phyloP scores from a whole-genome alignment of 208 protist species.

The Lotmaria passim region DNA sequence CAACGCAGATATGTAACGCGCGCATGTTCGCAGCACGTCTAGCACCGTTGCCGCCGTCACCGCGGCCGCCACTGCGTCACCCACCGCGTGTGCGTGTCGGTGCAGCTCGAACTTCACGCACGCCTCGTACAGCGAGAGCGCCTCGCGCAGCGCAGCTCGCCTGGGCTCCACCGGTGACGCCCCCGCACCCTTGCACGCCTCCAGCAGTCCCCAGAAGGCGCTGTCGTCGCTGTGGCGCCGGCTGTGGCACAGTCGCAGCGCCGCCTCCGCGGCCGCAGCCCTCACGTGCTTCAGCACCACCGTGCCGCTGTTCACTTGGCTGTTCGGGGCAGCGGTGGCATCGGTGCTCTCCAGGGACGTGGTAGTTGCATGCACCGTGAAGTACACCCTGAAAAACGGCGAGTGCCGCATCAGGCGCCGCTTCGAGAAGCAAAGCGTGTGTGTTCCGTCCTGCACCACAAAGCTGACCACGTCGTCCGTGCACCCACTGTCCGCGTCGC shows the following conservation, averaged over 20 bases:
- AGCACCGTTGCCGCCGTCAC: slow-evolving; percentile 14
- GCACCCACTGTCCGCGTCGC: neutral
- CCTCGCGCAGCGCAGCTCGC: slow-evolving; percentile 2
- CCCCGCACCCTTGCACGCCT: neutral
- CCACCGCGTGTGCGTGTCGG: slow-evolving; percentile 24
- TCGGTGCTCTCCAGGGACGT: too few relatives aligned
- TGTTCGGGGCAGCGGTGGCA: neutral
- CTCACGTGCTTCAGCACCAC: slow-evolving; percentile 29
- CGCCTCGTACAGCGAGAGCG: slow-evolving; percentile 40
- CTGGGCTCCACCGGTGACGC: neutral
- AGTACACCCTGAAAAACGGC: slow-evolving; percentile 26
- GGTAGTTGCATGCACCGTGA: slow-evolving; percentile 8
- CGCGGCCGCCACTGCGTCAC: neutral
- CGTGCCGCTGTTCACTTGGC: neutral
- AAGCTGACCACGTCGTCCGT: slow-evolving; percentile 24
- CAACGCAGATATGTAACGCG: slow-evolving; percentile 20
- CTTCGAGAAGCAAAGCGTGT: slow-evolving; percentile 28
- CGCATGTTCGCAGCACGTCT: slow-evolving; percentile 23
- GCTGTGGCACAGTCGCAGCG: slow-evolving; percentile 32
- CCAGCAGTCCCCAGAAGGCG: slow-evolving; percentile 27
- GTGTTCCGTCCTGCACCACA: slow-evolving; percentile 13
- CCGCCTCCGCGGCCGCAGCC: slow-evolving; percentile 31
- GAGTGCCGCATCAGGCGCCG: slow-evolving; percentile 19
- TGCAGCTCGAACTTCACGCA: slow-evolving; percentile 40
- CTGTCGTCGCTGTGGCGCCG: slow-evolving; percentile 26